phyloP scores from a whole-genome alignment of 2,329 filamentous ascomycete genomes.

The Lizonia empirigonia region DNA sequence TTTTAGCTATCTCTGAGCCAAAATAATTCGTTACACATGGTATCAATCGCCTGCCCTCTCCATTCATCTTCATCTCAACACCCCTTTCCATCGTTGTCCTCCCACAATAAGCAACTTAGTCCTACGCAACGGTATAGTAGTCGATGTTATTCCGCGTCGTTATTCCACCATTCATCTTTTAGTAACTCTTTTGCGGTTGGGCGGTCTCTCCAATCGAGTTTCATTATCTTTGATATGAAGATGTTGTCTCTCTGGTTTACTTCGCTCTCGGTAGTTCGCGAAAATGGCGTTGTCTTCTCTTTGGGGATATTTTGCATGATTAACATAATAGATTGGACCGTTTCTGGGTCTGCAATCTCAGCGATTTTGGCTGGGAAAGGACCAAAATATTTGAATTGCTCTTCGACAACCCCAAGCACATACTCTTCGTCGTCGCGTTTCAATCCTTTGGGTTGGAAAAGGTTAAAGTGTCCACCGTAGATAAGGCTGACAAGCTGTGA shows the following conservation, averaged over 20 bases:
- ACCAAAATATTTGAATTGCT: slow-evolving; percentile 33
- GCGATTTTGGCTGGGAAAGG: slow-evolving; percentile 29
- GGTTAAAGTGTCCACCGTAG: slow-evolving; percentile 31
- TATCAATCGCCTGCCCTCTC: not conserved
- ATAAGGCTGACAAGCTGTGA: slow-evolving; percentile 37
- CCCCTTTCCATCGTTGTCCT: not conserved
- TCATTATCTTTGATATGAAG: slow-evolving; percentile 54
- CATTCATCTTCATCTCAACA: not conserved
- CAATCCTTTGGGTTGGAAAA: slow-evolving; percentile 32
- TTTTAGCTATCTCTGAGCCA: too few relatives aligned
- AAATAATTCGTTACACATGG: not conserved
- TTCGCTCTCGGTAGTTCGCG: slow-evolving; percentile 17
- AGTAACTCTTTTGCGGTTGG: slow-evolving; percentile 49
- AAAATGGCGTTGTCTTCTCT: slow-evolving; percentile 24
- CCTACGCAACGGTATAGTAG: not conserved
- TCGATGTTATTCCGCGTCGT: slow-evolving; percentile 2
- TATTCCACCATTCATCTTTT: slow-evolving; percentile 47
- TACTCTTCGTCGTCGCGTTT: slow-evolving; percentile 31
- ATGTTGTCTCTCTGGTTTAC: slow-evolving; percentile 22
- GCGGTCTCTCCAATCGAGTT: slow-evolving; percentile 51
- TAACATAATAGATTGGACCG: slow-evolving; percentile 11
- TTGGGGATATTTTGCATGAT: slow-evolving; percentile 19
- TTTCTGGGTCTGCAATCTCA: slow-evolving; percentile 29
- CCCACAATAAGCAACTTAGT: not conserved
- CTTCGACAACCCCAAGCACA: slow-evolving; percentile 24